Conservation (phyloP, 768 basidiomycete genomes). For the Tulasnella sp. region DNA sequence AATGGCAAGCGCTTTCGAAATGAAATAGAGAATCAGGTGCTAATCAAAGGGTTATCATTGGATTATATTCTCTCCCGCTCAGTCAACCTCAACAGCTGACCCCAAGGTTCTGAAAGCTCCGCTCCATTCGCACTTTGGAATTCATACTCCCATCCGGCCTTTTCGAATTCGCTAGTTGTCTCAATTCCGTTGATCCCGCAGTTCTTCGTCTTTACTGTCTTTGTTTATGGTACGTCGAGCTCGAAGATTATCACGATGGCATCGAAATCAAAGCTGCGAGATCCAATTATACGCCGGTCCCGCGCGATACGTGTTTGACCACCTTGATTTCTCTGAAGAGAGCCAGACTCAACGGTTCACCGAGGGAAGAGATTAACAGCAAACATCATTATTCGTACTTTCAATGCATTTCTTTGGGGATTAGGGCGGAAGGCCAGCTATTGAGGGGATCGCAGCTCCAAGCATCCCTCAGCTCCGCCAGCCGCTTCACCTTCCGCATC, state of each 20-base stretch:
- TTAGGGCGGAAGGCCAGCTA: too few relatives aligned
- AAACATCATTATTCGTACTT: too few relatives aligned
- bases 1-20: not conserved
- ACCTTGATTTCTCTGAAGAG: too few relatives aligned
- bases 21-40: not conserved
- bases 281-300: too few relatives aligned
- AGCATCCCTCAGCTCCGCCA: too few relatives aligned
- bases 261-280: not conserved
- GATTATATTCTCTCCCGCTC: not conserved
- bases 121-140: not conserved
- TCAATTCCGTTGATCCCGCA: not conserved
- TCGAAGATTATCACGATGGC: not conserved
- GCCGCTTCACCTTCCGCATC: too few relatives aligned
- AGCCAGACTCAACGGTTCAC: too few relatives aligned
- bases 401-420: too few relatives aligned
- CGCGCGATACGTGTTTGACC: too few relatives aligned
- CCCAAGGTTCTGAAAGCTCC: not conserved
- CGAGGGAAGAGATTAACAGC: too few relatives aligned
- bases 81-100: not conserved
- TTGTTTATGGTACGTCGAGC: not conserved
- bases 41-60: not conserved
- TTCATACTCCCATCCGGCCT: not conserved
- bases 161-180: not conserved
- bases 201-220: not conserved
- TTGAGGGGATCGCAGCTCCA: too few relatives aligned